Evolutionary conservation across 768 basidiomycete species (phyloP).

Genomic region (Russula earlei): DNA sequence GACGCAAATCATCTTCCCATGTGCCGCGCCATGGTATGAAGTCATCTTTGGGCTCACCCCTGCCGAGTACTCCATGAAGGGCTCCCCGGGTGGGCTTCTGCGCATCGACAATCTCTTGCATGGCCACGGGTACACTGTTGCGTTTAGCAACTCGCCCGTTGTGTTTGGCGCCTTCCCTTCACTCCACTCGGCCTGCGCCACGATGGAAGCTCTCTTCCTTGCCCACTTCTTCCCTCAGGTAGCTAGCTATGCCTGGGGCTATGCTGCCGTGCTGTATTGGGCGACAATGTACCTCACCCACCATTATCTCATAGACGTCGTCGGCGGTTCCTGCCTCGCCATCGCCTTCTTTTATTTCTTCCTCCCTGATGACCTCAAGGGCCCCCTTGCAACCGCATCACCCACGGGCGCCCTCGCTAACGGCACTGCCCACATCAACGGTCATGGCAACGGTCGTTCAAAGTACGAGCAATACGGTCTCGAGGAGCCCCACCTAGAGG

Average conservation of each 20-base stretch:
- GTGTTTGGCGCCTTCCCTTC: conserved; percentile 97
- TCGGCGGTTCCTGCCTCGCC: conserved; percentile 86
- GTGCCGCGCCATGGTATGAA: conserved; percentile 96
- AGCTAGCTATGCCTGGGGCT: conserved; percentile 64
- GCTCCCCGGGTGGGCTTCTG: conserved; percentile 86
- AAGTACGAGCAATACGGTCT: conserved; percentile 78
- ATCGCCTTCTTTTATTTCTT: conserved; percentile 80
- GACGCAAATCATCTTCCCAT: conserved; percentile 82
- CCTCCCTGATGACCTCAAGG: conserved; percentile 73
- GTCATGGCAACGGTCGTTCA: conserved; percentile 29
- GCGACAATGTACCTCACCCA: conserved; percentile 98
- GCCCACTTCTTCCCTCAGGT: conserved; percentile 87
- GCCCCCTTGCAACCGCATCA: conserved; percentile 43
- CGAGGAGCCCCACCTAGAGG: conserved; percentile 42
- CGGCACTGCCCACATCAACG: conserved; percentile 14
- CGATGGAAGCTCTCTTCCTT: conserved; percentile 87
- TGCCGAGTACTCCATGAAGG: conserved; percentile 84
- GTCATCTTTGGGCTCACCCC: conserved; percentile 94
- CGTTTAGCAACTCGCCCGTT: conserved; percentile 82
- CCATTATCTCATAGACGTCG: conserved; percentile 98
- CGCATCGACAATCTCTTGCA: conserved; percentile 88
- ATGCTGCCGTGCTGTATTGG: conserved; percentile 88
- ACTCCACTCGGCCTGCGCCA: conserved; percentile 83
- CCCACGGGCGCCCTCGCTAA: conserved; percentile 33
- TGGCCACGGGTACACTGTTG: conserved; percentile 59